Evolutionary conservation across 2,329 filamentous ascomycete genomes (phyloP).

Genomic region (Microdochium nivale): DNA sequence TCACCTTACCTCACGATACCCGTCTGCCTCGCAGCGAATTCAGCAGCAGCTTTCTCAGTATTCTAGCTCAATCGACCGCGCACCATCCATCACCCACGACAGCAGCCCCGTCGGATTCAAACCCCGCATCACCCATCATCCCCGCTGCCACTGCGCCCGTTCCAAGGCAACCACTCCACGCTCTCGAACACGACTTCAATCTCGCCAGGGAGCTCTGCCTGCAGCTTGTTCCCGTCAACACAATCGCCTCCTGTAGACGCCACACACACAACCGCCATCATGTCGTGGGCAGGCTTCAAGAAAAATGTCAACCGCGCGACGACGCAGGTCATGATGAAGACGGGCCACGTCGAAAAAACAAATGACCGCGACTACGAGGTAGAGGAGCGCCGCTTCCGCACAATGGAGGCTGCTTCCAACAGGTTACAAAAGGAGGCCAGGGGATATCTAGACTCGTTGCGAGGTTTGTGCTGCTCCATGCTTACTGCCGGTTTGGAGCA

Average conservation of each 20-base stretch:
- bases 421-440: conserved; percentile 96
- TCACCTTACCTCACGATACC: too few relatives aligned
- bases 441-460: conserved; percentile 90
- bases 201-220: not conserved
- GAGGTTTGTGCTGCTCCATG: conserved; percentile 46
- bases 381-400: conserved; percentile 91
- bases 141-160: too few relatives aligned
- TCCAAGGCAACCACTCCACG: not conserved
- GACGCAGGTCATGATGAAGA: conserved; percentile 99
- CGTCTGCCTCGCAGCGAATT: too few relatives aligned
- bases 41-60: too few relatives aligned
- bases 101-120: too few relatives aligned
- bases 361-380: conserved; percentile 99
- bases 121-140: too few relatives aligned
- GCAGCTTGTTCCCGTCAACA: not conserved
- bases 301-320: conserved; percentile 98
- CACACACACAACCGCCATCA: conserved; percentile 12
- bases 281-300: conserved; percentile 54
- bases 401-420: conserved; percentile 90
- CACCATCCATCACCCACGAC: too few relatives aligned
- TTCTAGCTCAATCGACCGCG: too few relatives aligned
- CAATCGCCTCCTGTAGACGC: not conserved
- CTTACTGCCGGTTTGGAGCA: too few relatives aligned
- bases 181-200: not conserved
- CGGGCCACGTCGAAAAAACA: conserved; percentile 95